Percentiles rank a stretch among this genome's conserved stretches.
Evolutionary conservation across 805 yeast species (phyloP).

Genomic region (Kuraishia molischiana): DNA sequence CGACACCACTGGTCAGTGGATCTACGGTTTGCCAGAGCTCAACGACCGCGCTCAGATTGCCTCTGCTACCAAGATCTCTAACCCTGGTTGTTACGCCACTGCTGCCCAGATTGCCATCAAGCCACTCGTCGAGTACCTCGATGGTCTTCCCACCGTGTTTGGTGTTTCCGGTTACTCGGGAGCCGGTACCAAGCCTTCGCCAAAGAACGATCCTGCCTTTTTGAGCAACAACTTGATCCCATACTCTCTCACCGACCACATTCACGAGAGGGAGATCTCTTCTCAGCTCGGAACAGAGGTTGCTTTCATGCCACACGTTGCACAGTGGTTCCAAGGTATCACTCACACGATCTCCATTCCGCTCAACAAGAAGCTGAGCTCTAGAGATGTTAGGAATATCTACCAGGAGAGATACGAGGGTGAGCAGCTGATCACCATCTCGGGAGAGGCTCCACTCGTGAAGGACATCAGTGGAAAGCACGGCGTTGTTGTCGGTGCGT

Average conservation of each 20-base stretch:
- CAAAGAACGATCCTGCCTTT: slow-evolving; percentile 77
- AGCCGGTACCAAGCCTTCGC: slow-evolving; percentile 98
- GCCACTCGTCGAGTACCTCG: slow-evolving; percentile 63
- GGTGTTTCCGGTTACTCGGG: slow-evolving; percentile 99
- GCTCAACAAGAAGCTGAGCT: slow-evolving; percentile 56
- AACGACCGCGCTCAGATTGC: slow-evolving; percentile 58
- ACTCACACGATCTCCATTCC: slow-evolving; percentile 89
- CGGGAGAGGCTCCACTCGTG: slow-evolving; percentile 91
- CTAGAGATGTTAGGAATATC: slow-evolving; percentile 75
- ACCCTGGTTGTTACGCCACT: slow-evolving; percentile 99
- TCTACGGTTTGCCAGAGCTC: slow-evolving; percentile 92
- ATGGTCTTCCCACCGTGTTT: slow-evolving; percentile 75
- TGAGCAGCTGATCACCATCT: slow-evolving; percentile 75
- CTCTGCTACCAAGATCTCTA: slow-evolving; percentile 72
- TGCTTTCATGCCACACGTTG: slow-evolving; percentile 95
- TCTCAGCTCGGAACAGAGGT: slow-evolving; percentile 66
- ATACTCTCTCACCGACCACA: slow-evolving; percentile 91
- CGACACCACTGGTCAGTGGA: slow-evolving; percentile 83
- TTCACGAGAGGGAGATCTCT: slow-evolving; percentile 92
- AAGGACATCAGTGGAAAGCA: slow-evolving; percentile 89
- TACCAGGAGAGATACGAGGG: slow-evolving; percentile 84
- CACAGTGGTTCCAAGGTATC: slow-evolving; percentile 99
- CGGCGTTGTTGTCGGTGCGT: slow-evolving; percentile 92
- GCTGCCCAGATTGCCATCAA: slow-evolving; percentile 91
- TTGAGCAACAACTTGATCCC: slow-evolving; percentile 84